Evolutionary conservation across 2,329 filamentous ascomycete genomes (phyloP).

Genomic region (Rhinocladiella mackenziei): DNA sequence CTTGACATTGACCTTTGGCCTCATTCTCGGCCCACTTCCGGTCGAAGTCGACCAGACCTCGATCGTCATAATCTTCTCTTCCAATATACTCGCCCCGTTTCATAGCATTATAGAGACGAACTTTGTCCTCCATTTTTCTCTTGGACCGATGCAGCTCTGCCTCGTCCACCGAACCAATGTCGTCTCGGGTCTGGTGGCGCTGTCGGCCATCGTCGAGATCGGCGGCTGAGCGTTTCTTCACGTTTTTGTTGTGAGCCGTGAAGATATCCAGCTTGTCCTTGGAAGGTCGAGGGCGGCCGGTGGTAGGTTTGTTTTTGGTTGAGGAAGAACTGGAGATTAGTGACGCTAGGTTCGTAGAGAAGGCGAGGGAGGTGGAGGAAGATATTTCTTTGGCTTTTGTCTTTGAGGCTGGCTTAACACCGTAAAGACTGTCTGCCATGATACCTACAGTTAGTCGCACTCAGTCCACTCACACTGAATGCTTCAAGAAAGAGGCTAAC

Average conservation of each 20-base stretch:
- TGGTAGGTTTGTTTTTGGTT: slow-evolving; percentile 39
- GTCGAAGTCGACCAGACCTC: slow-evolving; percentile 82
- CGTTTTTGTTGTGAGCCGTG: slow-evolving; percentile 59
- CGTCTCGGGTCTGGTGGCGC: slow-evolving; percentile 57
- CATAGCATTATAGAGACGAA: slow-evolving; percentile 79
- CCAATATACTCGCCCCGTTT: slow-evolving; percentile 79
- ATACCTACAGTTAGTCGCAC: slow-evolving; percentile 11
- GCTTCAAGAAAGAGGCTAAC: too few relatives aligned
- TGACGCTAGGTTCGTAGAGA: slow-evolving; percentile 80
- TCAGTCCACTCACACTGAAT: too few relatives aligned
- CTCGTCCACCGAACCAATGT: slow-evolving; percentile 59
- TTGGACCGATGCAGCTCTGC: slow-evolving; percentile 62
- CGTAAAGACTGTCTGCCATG: slow-evolving; percentile 69
- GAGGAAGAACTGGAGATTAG: slow-evolving; percentile 63
- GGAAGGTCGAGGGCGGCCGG: slow-evolving; percentile 41
- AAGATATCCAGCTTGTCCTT: slow-evolving; percentile 67
- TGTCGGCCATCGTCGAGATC: slow-evolving; percentile 57
- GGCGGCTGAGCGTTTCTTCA: slow-evolving; percentile 59
- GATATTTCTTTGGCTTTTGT: slow-evolving; percentile 61
- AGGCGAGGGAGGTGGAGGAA: slow-evolving; percentile 71
- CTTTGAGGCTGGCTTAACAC: slow-evolving; percentile 66
- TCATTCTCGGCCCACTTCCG: slow-evolving; percentile 82
- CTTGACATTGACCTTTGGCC: slow-evolving; percentile 39
- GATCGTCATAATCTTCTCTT: slow-evolving; percentile 35
- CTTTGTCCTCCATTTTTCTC: slow-evolving; percentile 85